Conservation (phyloP, 768 basidiomycete species). For the Chalciporus sphaerocephalus region DNA sequence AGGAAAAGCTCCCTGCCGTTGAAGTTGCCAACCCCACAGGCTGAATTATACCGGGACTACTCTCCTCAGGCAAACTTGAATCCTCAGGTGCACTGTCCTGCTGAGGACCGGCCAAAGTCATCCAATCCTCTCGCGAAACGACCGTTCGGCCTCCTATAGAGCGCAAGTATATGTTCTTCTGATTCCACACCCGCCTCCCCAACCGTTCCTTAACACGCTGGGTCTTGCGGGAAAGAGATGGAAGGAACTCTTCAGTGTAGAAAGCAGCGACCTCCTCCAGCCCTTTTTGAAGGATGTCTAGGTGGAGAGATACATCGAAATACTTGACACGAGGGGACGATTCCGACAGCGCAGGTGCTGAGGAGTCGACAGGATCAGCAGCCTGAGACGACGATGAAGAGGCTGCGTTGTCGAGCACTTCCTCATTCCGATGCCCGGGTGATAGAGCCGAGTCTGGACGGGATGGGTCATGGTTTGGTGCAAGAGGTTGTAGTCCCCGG, state of each 20-base stretch:
- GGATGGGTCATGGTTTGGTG: slow-evolving; percentile 20
- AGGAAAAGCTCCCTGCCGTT: not conserved
- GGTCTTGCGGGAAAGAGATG: slow-evolving; percentile 46
- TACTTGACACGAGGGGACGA: slow-evolving; percentile 23
- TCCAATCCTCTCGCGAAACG: slow-evolving; percentile 47
- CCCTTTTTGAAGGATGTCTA: slow-evolving; percentile 53
- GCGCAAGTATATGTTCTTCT: slow-evolving; percentile 52
- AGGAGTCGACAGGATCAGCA: slow-evolving; percentile 7
- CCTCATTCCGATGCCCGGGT: no score
- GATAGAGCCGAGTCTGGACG: not conserved
- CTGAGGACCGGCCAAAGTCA: slow-evolving; percentile 45
- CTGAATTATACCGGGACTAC: not conserved
- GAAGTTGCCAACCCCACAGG: slow-evolving; percentile 4
- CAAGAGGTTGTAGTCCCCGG: slow-evolving; percentile 21
- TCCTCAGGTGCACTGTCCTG: not conserved
- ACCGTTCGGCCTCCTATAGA: slow-evolving; percentile 26
- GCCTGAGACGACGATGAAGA: not conserved
- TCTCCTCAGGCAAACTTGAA: not conserved
- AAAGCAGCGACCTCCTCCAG: slow-evolving; percentile 47
- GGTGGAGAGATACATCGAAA: slow-evolving; percentile 53
- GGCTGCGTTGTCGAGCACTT: not conserved
- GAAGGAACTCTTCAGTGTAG: slow-evolving; percentile 33
- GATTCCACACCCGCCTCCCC: slow-evolving; percentile 72
- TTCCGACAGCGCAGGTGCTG: slow-evolving; percentile 27
- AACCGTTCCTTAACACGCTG: slow-evolving; percentile 70